Conservation (phyloP, 768 basidiomycete genomes). For the Myochromella boudieri region DNA sequence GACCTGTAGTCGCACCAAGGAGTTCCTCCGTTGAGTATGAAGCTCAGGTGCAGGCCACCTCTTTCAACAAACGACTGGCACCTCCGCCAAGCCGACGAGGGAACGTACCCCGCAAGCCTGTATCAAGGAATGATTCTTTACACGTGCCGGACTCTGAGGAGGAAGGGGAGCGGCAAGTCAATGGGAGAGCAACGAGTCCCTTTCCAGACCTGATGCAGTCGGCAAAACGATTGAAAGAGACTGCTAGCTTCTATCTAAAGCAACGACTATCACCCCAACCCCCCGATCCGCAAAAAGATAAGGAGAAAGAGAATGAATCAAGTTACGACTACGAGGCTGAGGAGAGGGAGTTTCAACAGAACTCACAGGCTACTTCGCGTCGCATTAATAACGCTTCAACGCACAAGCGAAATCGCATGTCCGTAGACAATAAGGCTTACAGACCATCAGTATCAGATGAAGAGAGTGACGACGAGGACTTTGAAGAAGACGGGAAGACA, state of each 20-base stretch:
- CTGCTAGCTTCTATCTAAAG: constrained; percentile 65
- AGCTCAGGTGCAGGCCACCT: constrained; percentile 51
- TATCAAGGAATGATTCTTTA: constrained; percentile 55
- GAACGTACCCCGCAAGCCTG: constrained; percentile 40
- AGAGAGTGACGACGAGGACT: constrained; percentile 62
- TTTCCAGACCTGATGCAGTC: constrained; percentile 59
- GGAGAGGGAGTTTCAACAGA: constrained; percentile 64
- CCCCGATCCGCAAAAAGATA: constrained; percentile 37
- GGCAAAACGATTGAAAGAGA: constrained; percentile 49
- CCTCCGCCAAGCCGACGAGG: constrained; percentile 49
- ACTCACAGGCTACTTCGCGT: constrained; percentile 30
- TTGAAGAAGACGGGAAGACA: constrained; percentile 49
- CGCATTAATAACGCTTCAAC: constrained; percentile 21
- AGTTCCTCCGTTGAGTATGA: constrained; percentile 84
- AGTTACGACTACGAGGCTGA: constrained; percentile 83
- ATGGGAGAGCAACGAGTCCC: constrained; percentile 66
- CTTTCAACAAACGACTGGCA: constrained; percentile 53
- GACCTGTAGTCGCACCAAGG: constrained; percentile 49
- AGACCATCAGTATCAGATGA: constrained; percentile 63
- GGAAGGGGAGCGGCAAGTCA: constrained; percentile 41
- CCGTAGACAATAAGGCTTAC: constrained; percentile 81
- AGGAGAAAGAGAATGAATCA: constrained; percentile 37
- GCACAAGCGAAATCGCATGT: constrained; percentile 62
- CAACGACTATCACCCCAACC: constrained; percentile 62
- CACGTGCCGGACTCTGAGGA: constrained; percentile 71